Conservation (phyloP, 179 eudicot genomes). For the Dionaea muscipula region DNA sequence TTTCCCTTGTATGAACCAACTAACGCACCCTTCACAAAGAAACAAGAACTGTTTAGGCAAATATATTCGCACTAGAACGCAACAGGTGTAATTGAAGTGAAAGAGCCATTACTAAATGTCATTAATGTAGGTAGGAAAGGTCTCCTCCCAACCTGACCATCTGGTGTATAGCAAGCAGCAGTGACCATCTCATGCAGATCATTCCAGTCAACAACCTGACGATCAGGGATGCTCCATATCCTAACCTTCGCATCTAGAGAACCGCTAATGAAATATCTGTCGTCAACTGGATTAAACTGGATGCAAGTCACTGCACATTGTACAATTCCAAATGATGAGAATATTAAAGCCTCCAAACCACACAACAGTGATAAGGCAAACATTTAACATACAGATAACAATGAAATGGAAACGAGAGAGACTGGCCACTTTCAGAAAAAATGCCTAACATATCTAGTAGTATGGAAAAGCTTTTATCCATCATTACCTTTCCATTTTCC, state of each 20-base stretch:
- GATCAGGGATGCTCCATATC: conserved; percentile 52
- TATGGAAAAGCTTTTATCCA: no score
- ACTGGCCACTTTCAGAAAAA: no score
- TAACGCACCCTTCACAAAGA: conserved; percentile 64
- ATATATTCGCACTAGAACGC: neutral
- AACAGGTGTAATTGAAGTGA: no score
- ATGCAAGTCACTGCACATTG: conserved; percentile 71
- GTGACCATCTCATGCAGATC: conserved; percentile 82
- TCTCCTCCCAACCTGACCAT: conserved; percentile 57
- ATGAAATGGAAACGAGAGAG: no score
- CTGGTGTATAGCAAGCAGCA: conserved; percentile 68
- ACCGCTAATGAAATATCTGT: conserved; percentile 72
- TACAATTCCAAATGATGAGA: conserved; percentile 3
- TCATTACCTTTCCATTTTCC: no score
- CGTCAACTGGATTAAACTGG: conserved; percentile 73
- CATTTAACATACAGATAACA: neutral
- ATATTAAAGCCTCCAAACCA: conserved; percentile 5
- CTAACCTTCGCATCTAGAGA: conserved; percentile 90
- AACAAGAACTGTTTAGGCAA: conserved; percentile 13
- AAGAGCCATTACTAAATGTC: no score
- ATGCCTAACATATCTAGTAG: no score
- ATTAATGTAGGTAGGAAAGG: no score
- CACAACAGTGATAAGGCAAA: neutral
- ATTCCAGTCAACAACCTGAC: conserved; percentile 71
- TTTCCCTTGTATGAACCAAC: conserved; percentile 98